Base-by-base conservation (phyloP, 441 rosid species). In the Geranium incanum region DNA sequence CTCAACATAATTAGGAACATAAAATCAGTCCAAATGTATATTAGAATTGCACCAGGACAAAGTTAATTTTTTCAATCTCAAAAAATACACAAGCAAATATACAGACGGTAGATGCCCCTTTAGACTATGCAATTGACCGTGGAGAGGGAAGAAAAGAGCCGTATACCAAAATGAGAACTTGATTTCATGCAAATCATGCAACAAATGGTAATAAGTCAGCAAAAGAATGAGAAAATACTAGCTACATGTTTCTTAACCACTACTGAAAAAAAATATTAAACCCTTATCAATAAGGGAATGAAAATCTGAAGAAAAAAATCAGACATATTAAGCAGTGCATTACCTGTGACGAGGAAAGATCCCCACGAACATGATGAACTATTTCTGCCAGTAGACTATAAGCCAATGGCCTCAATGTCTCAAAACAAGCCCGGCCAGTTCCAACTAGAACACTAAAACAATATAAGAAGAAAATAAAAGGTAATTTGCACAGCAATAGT, bases 331-430 rank as follows among this genome's bases (percentile, higher is more conserved):
- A 19, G 36, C 19, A 71, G 70, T 75, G 55, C 66, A 72, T 70
- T 57, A 92, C 99, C 98, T 95, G 99, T 48, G 89, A 78, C 68
- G 93, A 81, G 74, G 97, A 87, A 71, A 95, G 95, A 50, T 93
- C 98, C 16, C 78, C 87, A 37, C 98, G 89, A 83, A 93, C 96
- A 85, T 95, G 99, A 84, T 95, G 99, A 78, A 93, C 98, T 78
- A 95, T 93, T 86, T 95, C 99, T 13, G 99, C 99, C 67, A 95
- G 83, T 64, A 95, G 82, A 82, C 99, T 95, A 85, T 93, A 95
- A 71, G 99, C 99, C 85, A 95, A 83, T 68, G 99, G 99, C 76
- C 99, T 93, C 82, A 95, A 71, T 72, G 98, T 89, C 84, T 95
- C 97, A 78, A 86, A 93, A 82, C 99, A 95, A 67, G 97, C 99